These are phyloP conservation scores for Neohortaea acidophila DNA, from an alignment of 495 filamentous ascomycete species.

Conservation along the genomic window DNA sequence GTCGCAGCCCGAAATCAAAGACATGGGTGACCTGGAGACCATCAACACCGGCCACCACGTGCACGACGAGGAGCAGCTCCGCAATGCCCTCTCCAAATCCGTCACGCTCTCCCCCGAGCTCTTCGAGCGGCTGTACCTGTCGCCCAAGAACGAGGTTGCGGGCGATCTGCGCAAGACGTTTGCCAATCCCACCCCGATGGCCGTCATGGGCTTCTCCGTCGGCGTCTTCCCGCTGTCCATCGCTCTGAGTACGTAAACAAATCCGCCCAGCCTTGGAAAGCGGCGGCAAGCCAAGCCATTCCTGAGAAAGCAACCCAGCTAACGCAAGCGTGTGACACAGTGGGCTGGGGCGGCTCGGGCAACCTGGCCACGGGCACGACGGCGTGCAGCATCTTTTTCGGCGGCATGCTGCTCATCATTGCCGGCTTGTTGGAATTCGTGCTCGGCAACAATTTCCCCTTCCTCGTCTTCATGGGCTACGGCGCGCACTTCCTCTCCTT, in stretches of 20 bases:
- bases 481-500: slow-evolving; percentile 43
- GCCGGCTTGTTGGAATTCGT: slow-evolving; percentile 46
- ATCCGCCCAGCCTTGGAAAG: too few relatives aligned
- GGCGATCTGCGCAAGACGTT: slow-evolving; percentile 42
- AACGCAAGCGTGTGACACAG: too few relatives aligned
- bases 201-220: slow-evolving; percentile 48
- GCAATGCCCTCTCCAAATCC: slow-evolving; percentile 30
- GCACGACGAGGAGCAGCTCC: slow-evolving; percentile 1
- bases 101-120: slow-evolving; percentile 44
- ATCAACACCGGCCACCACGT: too few relatives aligned
- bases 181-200: slow-evolving; percentile 55
- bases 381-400: slow-evolving; percentile 50
- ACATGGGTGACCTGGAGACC: too few relatives aligned
- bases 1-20: too few relatives aligned
- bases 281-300: too few relatives aligned
- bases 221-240: slow-evolving; percentile 3
- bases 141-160: slow-evolving; percentile 39
- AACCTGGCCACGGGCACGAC: slow-evolving; percentile 42
- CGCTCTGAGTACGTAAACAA: too few relatives aligned
- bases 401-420: slow-evolving; percentile 49
- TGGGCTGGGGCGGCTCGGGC: slow-evolving; percentile 48
- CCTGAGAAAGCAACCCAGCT: too few relatives aligned
- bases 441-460: slow-evolving; percentile 56
- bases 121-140: slow-evolving; percentile 59
- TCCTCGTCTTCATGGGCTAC: slow-evolving; percentile 45